Base-by-base conservation (phyloP, 2,329 filamentous ascomycete genomes). In the Colletotrichum agaves region DNA sequence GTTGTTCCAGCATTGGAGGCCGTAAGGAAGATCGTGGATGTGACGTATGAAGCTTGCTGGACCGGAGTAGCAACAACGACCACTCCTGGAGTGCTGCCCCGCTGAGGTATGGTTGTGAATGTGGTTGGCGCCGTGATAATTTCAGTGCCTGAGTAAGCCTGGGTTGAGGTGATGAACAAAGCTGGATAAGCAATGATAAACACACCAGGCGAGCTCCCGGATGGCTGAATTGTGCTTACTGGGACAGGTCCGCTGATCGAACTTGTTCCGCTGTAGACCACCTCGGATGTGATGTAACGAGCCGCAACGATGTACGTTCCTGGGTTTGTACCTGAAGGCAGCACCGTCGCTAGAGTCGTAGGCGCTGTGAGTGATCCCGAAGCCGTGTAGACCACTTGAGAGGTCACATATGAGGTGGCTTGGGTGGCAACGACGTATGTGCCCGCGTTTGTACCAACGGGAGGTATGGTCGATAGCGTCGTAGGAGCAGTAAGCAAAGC, bases 401-500 rank as follows among this genome's bases (percentile, higher is more conserved):
- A 63, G 3, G 61, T 63, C 5, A 41, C 61, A 4, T 39, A 63
- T 5, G 61, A 62, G 3, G 60, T 61, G 3, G 63, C 67, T 3
- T 57, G 62, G 5, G 37, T 50, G 5, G 56, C 52, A 5, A 71
- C 67, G 5, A 71, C n/a, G 5, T 64, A 55, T 4, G 70, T 71
- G 4, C 69, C 68, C 1, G 63, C 44, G 1, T 37, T 55, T 3
- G 50, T 69, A 1, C 69, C 69, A 4, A 44, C 31, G 0, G 61
- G 60, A 2, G 49, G 21, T 12, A 70, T 49, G 2, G 64, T 71
- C 2, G 56, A 50, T 5, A 69, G 43, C 10, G 61, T 66, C 8
- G 50, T 61, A 4, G 56, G 59, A 0, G 12, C 56, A 1, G 67
- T 62, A n/a, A 69, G 39, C 1, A 60, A 17, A 4, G n/a, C 47